Conservation (phyloP, 192 early-diverging fungal genomes). For the Coemansia sp. region DNA sequence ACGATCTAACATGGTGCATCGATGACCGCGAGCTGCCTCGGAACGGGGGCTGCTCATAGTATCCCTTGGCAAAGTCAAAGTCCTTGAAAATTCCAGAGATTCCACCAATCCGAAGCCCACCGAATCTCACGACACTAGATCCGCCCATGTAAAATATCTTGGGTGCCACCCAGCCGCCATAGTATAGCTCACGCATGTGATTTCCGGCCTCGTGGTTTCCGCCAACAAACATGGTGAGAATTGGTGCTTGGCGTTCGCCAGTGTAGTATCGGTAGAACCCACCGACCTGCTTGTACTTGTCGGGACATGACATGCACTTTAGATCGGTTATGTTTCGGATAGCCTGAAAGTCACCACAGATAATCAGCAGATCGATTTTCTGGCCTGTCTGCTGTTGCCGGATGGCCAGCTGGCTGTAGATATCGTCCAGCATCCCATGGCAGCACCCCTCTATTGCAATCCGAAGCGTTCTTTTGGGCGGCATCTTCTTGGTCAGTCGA, state of each 20-base stretch:
- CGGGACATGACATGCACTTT: slow-evolving; percentile 77
- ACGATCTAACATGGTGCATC: slow-evolving; percentile 87
- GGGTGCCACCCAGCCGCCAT: slow-evolving; percentile 93
- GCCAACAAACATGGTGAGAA: slow-evolving; percentile 94
- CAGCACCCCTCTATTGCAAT: slow-evolving; percentile 97
- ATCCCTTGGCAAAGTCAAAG: slow-evolving; percentile 60
- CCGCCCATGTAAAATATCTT: slow-evolving; percentile 93
- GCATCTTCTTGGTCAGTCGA: background rate
- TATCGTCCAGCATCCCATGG: slow-evolving; percentile 91
- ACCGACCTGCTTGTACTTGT: slow-evolving; percentile 82
- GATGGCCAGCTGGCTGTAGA: slow-evolving; percentile 67
- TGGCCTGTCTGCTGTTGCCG: slow-evolving; percentile 59
- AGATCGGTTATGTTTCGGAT: slow-evolving; percentile 86
- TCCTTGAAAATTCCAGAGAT: slow-evolving; percentile 88
- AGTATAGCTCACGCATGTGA: slow-evolving; percentile 94
- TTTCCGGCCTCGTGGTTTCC: slow-evolving; percentile 98
- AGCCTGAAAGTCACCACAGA: slow-evolving; percentile 98
- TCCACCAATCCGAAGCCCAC: slow-evolving; percentile 89
- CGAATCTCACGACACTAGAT: slow-evolving; percentile 84
- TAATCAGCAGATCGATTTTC: slow-evolving; percentile 86
- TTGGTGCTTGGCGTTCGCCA: slow-evolving; percentile 73
- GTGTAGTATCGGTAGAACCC: slow-evolving; percentile 94
- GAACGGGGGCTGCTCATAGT: slow-evolving; percentile 82
- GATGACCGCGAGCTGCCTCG: slow-evolving; percentile 62
- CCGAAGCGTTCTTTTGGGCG: slow-evolving; percentile 22